phyloP scores from a whole-genome alignment of 1,139 yeast species.

The Hansenula lynferdii region DNA sequence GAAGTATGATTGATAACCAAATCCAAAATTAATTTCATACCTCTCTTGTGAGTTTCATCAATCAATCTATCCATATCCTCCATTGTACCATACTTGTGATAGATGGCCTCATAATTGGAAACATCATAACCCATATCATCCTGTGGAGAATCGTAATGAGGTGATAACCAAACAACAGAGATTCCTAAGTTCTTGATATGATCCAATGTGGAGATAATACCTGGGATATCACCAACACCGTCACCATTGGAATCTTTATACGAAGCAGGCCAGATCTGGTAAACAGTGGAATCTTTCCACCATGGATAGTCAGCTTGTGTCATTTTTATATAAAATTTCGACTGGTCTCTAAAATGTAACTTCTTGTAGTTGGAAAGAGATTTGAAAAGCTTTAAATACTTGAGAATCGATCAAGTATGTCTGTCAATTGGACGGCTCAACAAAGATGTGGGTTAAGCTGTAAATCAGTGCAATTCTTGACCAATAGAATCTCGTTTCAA shows the following conservation, averaged over 20 bases:
- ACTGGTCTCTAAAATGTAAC: constrained; percentile 18
- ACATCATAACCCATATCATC: constrained; percentile 65
- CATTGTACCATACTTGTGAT: constrained; percentile 49
- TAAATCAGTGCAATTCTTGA: too few species aligned
- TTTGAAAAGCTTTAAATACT: too few species aligned
- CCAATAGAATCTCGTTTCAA: too few species aligned
- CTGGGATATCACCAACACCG: constrained; percentile 53
- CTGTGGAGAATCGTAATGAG: constrained; percentile 55
- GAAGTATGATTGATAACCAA: constrained; percentile 59
- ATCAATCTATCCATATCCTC: constrained; percentile 47
- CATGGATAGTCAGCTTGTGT: constrained; percentile 25
- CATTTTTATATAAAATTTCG: background rate
- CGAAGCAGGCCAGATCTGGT: constrained; percentile 58
- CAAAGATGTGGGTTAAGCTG: too few species aligned
- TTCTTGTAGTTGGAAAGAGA: too few species aligned
- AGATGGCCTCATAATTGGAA: constrained; percentile 45
- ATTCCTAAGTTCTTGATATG: constrained; percentile 47
- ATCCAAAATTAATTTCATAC: constrained; percentile 48
- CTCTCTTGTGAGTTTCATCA: constrained; percentile 42
- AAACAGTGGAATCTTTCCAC: constrained; percentile 56
- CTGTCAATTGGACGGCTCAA: too few species aligned
- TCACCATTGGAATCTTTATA: constrained; percentile 54
- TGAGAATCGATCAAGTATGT: too few species aligned
- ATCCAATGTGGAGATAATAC: constrained; percentile 47
- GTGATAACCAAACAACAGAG: constrained; percentile 53